Conservation (phyloP, 176 grass and related monocot species). For the Triticum timopheevii region DNA sequence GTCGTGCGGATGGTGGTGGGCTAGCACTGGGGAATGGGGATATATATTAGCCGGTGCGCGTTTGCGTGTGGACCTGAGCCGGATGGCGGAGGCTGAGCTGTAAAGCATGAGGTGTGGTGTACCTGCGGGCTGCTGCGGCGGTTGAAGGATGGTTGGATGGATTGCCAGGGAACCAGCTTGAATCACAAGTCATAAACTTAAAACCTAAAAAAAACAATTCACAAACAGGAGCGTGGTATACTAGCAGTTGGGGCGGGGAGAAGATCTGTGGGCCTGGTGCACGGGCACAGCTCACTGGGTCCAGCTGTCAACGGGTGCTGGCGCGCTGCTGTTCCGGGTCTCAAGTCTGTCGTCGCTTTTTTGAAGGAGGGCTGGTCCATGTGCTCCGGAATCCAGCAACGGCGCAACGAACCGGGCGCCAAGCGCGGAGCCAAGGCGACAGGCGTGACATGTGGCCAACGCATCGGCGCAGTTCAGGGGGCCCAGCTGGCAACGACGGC, state of each 20-base stretch:
- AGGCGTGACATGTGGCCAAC: no score
- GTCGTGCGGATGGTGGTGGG: neutral
- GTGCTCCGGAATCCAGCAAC: no score
- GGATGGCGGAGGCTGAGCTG: conserved; percentile 18
- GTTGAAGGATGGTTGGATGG: neutral
- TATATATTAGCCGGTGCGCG: neutral
- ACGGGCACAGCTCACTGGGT: neutral
- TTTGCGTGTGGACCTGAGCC: conserved; percentile 6
- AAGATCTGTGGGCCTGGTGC: neutral
- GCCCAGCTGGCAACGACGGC: no score
- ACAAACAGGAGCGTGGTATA: neutral
- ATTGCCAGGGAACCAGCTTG: neutral
- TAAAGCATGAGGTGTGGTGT: conserved; percentile 29
- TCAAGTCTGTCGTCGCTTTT: no score
- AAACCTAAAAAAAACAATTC: no score
- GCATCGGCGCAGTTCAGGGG: no score
- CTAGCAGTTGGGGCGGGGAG: no score
- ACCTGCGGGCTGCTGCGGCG: neutral
- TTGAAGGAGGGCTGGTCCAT: no score
- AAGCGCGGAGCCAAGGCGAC: no score
- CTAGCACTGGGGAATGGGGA: neutral
- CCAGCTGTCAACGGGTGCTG: neutral
- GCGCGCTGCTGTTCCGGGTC: neutral
- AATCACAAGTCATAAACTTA: neutral
- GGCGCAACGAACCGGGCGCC: no score